phyloP scores from a whole-genome alignment of 176 grass and related monocot genomes.

The Zoysia pacifica region DNA sequence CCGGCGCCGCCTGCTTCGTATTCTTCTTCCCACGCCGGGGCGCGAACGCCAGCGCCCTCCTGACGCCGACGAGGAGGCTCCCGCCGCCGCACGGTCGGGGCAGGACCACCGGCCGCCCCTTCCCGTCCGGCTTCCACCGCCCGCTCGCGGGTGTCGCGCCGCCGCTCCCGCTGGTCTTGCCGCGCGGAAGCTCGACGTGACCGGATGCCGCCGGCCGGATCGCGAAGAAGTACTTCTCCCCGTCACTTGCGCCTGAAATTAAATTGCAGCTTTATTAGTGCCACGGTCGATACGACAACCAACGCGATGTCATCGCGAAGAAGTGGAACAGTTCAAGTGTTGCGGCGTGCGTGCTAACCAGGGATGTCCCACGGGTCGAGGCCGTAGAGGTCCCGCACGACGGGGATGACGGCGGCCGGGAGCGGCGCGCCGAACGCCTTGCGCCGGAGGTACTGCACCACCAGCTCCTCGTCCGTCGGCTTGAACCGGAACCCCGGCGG shows the following conservation, averaged over 20 bases:
- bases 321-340: neutral
- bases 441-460: slow-evolving; percentile 85
- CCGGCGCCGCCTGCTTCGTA: neutral
- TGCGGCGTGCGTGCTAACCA: neutral
- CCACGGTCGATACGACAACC: neutral
- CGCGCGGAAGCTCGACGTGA: neutral
- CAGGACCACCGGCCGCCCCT: slow-evolving; percentile 45
- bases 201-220: slow-evolving; percentile 4
- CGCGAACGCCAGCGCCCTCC: slow-evolving; percentile 61
- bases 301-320: neutral
- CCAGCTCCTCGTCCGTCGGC: slow-evolving; percentile 87
- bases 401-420: slow-evolving; percentile 73
- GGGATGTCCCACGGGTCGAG: slow-evolving; percentile 80
- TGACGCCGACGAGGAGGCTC: slow-evolving; percentile 65
- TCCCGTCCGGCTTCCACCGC: slow-evolving; percentile 65
- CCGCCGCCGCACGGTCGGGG: slow-evolving; percentile 37
- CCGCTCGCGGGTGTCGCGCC: slow-evolving; percentile 42
- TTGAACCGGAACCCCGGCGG: slow-evolving; percentile 88
- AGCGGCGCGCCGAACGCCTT: slow-evolving; percentile 63
- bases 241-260: slow-evolving; percentile 50
- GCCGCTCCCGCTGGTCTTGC: neutral
- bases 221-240: slow-evolving; percentile 80
- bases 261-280: neutral
- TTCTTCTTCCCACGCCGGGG: slow-evolving; percentile 15
- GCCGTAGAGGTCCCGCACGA: slow-evolving; percentile 53